Conservation (phyloP, 1,284 basidiomycete species). For the Fomitiporia mediterranea region DNA sequence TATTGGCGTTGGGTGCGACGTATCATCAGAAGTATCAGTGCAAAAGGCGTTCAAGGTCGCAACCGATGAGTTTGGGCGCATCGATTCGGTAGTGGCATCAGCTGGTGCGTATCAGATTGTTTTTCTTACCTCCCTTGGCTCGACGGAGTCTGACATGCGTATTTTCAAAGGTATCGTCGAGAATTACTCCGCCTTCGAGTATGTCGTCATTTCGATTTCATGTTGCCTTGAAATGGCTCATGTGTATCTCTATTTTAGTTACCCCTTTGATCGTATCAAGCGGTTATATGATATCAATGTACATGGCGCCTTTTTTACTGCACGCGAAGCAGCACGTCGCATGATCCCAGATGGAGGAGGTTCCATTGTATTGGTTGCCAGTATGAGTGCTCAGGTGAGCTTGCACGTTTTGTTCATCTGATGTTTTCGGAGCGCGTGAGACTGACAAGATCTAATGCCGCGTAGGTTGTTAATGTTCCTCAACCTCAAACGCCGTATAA, state of each 20-base stretch:
- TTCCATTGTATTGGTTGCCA: slow-evolving; percentile 83
- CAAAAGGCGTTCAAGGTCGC: slow-evolving; percentile 66
- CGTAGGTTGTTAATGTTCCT: slow-evolving; percentile 81
- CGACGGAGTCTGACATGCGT: slow-evolving; percentile 14
- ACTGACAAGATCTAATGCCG: slow-evolving; percentile 1
- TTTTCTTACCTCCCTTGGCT: slow-evolving; percentile 4
- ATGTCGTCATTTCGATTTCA: slow-evolving; percentile 26
- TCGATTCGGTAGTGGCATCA: slow-evolving; percentile 85
- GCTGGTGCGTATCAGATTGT: slow-evolving; percentile 56
- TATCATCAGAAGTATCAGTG: slow-evolving; percentile 78
- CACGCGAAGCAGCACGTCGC: slow-evolving; percentile 82
- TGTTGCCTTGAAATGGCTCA: too few relatives aligned
- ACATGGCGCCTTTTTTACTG: slow-evolving; percentile 90
- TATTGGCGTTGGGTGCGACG: slow-evolving; percentile 83
- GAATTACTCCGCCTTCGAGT: slow-evolving; percentile 89
- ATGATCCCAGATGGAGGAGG: slow-evolving; percentile 78
- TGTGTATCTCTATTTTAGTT: too few relatives aligned
- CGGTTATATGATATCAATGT: slow-evolving; percentile 91
- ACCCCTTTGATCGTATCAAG: slow-evolving; percentile 80
- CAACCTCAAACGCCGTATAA: slow-evolving; percentile 95
- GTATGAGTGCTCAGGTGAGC: slow-evolving; percentile 86
- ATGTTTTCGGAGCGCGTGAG: slow-evolving; percentile 21
- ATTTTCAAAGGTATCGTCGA: slow-evolving; percentile 71
- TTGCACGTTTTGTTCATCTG: background rate
- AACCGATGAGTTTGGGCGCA: slow-evolving; percentile 71